Base-by-base conservation (phyloP, 495 filamentous ascomycete genomes). In the Penicillium ochrochloron region DNA sequence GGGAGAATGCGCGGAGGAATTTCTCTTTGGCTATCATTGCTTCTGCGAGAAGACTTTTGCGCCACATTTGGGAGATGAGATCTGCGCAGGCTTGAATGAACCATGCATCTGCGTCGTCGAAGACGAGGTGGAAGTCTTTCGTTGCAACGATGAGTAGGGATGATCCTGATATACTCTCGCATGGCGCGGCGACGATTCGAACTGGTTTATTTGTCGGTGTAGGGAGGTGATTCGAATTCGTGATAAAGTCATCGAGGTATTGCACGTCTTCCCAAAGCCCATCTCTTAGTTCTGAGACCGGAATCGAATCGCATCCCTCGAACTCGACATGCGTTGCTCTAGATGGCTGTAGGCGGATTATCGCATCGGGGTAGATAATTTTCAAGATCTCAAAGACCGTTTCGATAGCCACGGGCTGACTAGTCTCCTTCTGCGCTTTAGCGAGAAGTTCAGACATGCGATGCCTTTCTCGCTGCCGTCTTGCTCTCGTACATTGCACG, bases 21-120 rank as follows among this genome's bases (percentile, higher is more conserved):
- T 65, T 69, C 46, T 69, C 66, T n/a, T 69, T 69, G 39, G 63
- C 60, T 48, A 44, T 60, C 57, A 66, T 35, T 10, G 57, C 66
- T 31, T 69, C 66, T 46, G 33, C 39, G 8, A 66, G 35, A 17
- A 66, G 51, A 2, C 39, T 39, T 44, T 63, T 53, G 34, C 46
- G 66, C 66, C 66, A 66, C 34, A 66, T 60, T 51, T 69, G 59
- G 12, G 66, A 63, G 11, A 69, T 29, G 21, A 61, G 19, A 12
- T 44, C 52, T 1, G 66, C 66, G 19, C 63, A 66, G 8, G 60
- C 44, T 23, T 66, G 60, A 48, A 69, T 29, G 42, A 69, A 69
- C 63, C 63, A 69, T 8, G 56, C 44, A 46, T 69, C 66, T 5
- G 62, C 50, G 57, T 69, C 63, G 23, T 69, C 66, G 37, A 69